A percentile compares a stretch with the other conserved stretches of the same genome.
Evolutionary conservation across 2,329 filamentous ascomycete species (phyloP).

Genomic region (Sarocladium brachiariae): DNA sequence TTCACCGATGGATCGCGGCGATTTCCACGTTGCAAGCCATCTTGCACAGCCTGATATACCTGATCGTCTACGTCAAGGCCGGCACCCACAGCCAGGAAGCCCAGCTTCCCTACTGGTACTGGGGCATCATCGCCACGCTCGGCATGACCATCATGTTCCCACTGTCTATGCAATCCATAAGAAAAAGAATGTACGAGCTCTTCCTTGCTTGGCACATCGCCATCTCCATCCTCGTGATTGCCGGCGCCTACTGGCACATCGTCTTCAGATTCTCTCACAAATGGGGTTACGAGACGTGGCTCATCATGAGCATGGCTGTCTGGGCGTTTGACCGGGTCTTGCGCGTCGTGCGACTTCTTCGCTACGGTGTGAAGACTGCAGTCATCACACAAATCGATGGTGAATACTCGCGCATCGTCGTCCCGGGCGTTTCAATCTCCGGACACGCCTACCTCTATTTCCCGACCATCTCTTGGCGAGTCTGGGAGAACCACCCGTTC

Average conservation of each 20-base stretch:
- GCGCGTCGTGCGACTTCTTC: slow-evolving; percentile 19
- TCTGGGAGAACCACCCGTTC: slow-evolving; percentile 32
- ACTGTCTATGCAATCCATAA: slow-evolving; percentile 20
- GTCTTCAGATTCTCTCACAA: slow-evolving; percentile 26
- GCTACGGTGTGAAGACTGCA: slow-evolving; percentile 18
- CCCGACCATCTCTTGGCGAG: slow-evolving; percentile 25
- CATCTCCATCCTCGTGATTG: slow-evolving; percentile 24
- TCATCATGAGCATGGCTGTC: slow-evolving; percentile 23
- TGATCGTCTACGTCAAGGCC: slow-evolving; percentile 19
- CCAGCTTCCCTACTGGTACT: slow-evolving; percentile 24
- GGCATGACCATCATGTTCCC: slow-evolving; percentile 20
- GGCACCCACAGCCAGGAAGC: slow-evolving; percentile 20
- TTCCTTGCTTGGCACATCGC: slow-evolving; percentile 27
- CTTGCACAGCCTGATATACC: slow-evolving; percentile 26
- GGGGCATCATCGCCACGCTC: slow-evolving; percentile 26
- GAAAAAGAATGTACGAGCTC: slow-evolving; percentile 25
- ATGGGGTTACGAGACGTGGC: slow-evolving; percentile 32
- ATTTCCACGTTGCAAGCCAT: slow-evolving; percentile 78
- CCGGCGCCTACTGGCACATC: slow-evolving; percentile 29
- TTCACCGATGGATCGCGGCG: slow-evolving; percentile 42
- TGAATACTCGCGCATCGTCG: slow-evolving; percentile 25
- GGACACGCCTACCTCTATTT: slow-evolving; percentile 29
- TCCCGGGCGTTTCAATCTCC: slow-evolving; percentile 17
- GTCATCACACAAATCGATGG: slow-evolving; percentile 18
- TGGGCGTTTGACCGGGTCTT: slow-evolving; percentile 25